A percentile compares a stretch with the other conserved stretches of the same genome.
These are phyloP conservation scores for Suzukiozyma palmioleophila DNA, from an alignment of 1,139 yeast genomes.

Conservation along the genomic window DNA sequence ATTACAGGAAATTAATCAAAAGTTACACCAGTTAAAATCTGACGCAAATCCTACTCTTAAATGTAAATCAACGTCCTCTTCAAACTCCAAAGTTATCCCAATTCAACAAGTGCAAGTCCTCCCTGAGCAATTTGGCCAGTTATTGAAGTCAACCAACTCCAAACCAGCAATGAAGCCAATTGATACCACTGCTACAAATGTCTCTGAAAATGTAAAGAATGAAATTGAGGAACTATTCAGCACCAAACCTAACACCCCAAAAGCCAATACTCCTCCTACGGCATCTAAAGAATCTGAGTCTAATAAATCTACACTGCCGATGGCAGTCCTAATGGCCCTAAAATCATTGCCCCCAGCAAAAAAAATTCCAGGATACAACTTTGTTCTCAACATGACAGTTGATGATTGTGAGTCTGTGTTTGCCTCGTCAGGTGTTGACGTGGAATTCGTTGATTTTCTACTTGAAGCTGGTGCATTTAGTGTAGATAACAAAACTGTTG, in stretches of 20 bases:
- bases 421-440: constrained; percentile 50
- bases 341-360: constrained; percentile 22
- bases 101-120: constrained; percentile 42
- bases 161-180: neutral
- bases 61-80: neutral
- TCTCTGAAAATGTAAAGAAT: constrained; percentile 5
- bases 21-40: neutral
- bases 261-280: neutral
- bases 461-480: constrained; percentile 40
- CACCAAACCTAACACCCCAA: neutral
- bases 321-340: constrained; percentile 27
- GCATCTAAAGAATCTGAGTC: neutral
- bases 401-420: constrained; percentile 31
- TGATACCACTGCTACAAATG: neutral
- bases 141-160: constrained; percentile 1
- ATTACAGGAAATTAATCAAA: constrained; percentile 13
- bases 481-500: constrained; percentile 12
- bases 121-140: constrained; percentile 32
- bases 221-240: constrained; percentile 15
- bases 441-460: constrained; percentile 49
- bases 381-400: constrained; percentile 32
- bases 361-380: constrained; percentile 33
- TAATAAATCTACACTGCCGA: constrained; percentile 14
- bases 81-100: constrained; percentile 21
- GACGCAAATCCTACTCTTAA: too few relatives aligned